Evolutionary conservation across 2,329 filamentous ascomycete species (phyloP).

Genomic region (Knufia fluminis): DNA sequence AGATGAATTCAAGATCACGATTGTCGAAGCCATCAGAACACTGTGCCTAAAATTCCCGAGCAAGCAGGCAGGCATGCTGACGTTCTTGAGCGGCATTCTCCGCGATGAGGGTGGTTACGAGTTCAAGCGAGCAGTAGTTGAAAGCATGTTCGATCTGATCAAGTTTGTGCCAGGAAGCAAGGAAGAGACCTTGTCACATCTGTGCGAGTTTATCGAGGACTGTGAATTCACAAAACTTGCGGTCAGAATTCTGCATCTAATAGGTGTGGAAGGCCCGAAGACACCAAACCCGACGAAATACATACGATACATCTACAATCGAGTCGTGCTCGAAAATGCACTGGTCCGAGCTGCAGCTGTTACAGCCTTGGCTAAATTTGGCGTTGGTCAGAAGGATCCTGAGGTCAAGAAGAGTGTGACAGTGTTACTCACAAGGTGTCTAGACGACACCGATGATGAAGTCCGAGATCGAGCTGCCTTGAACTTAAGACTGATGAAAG

Average conservation of each 20-base stretch:
- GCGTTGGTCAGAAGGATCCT: slow-evolving; percentile 88
- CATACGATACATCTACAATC: slow-evolving; percentile 98
- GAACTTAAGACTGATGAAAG: slow-evolving; percentile 83
- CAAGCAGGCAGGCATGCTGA: slow-evolving; percentile 96
- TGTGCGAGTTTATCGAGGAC: slow-evolving; percentile 98
- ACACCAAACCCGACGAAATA: slow-evolving; percentile 96
- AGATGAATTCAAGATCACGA: slow-evolving; percentile 99
- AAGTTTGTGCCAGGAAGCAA: slow-evolving; percentile 91
- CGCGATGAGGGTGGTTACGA: slow-evolving; percentile 96
- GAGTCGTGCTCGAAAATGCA: slow-evolving; percentile 92
- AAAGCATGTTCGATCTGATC: slow-evolving; percentile 98
- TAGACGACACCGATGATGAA: slow-evolving; percentile 96
- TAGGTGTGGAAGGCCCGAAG: slow-evolving; percentile 90
- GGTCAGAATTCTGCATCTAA: slow-evolving; percentile 85
- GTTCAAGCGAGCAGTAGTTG: slow-evolving; percentile 94
- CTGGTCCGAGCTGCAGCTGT: slow-evolving; percentile 92
- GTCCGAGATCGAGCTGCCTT: slow-evolving; percentile 90
- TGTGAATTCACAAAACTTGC: slow-evolving; percentile 98
- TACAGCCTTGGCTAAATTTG: slow-evolving; percentile 92
- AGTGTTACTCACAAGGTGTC: slow-evolving; percentile 81
- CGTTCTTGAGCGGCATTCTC: slow-evolving; percentile 93
- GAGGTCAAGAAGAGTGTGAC: slow-evolving; percentile 95
- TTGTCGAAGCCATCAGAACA: slow-evolving; percentile 94
- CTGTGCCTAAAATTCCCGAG: slow-evolving; percentile 94
- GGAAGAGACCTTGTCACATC: slow-evolving; percentile 76